A percentile compares a stretch with the other conserved stretches of the same genome.
Conservation (phyloP, 352 stramenopile species). For the Globisporangium abappressorium region DNA sequence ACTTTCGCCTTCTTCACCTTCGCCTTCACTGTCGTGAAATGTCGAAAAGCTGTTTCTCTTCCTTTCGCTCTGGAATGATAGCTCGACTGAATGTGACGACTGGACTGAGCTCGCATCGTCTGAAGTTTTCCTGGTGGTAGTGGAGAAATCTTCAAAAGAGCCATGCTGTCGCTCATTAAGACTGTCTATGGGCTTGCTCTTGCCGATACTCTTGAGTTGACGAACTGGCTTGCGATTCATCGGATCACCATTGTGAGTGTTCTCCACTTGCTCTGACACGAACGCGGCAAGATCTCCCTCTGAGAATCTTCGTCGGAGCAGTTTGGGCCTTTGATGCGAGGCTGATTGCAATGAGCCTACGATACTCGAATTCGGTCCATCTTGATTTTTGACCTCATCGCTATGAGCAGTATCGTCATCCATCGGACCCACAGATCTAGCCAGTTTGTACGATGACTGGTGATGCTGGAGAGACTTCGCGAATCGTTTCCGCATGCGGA, state of each 20-base stretch:
- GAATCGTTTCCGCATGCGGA: slow-evolving; percentile 64
- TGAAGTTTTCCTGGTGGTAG: not conserved
- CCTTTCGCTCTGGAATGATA: not conserved
- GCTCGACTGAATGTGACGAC: slow-evolving; percentile 2
- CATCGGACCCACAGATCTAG: not conserved
- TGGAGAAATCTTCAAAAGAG: slow-evolving; percentile 6
- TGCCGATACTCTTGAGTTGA: not conserved
- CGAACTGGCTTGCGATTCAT: not conserved
- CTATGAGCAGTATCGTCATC: too few relatives aligned
- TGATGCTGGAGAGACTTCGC: slow-evolving; percentile 3
- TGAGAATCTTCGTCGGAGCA: slow-evolving; percentile 10
- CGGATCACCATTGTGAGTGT: not conserved
- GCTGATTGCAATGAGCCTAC: not conserved
- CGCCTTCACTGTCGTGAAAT: slow-evolving; percentile 18
- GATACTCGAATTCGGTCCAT: not conserved
- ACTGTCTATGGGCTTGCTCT: slow-evolving; percentile 7
- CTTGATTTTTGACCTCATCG: not conserved
- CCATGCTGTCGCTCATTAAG: slow-evolving; percentile 7
- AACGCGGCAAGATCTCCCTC: slow-evolving; percentile 11
- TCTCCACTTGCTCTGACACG: not conserved
- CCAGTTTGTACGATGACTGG: not conserved
- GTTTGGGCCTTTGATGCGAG: not conserved
- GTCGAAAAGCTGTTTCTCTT: slow-evolving; percentile 4
- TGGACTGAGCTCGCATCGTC: slow-evolving; percentile 3
- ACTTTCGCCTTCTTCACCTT: slow-evolving; percentile 16